Conservation (phyloP, 768 basidiomycete species). For the Leucocoprinus birnbaumii region DNA sequence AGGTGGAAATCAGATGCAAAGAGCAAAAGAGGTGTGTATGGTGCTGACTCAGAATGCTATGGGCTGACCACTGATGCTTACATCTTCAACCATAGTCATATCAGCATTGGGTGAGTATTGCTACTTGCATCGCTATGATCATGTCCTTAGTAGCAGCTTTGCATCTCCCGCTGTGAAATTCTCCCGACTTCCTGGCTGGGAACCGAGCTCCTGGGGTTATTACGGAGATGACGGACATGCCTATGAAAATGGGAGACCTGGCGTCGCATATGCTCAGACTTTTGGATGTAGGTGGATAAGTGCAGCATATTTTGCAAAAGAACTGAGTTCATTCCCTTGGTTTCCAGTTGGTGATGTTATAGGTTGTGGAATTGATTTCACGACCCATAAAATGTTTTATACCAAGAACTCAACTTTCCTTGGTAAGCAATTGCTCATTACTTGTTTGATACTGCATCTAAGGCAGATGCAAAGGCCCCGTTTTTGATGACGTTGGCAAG, state of each 20-base stretch:
- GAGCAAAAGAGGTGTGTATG: constrained; percentile 71
- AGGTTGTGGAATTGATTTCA: constrained; percentile 93
- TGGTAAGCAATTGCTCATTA: constrained; percentile 36
- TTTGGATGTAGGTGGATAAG: constrained; percentile 65
- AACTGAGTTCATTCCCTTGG: neutral
- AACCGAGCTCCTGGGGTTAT: constrained; percentile 86
- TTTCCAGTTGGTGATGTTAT: constrained; percentile 77
- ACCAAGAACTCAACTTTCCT: constrained; percentile 83
- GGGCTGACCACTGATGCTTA: constrained; percentile 16
- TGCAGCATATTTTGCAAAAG: neutral
- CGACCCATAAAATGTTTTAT: constrained; percentile 76
- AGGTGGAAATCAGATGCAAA: constrained; percentile 81
- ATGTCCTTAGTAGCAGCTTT: constrained; percentile 43
- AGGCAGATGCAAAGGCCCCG: constrained; percentile 42
- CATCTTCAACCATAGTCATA: constrained; percentile 44
- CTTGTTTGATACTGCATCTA: neutral
- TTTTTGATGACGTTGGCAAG: constrained; percentile 71
- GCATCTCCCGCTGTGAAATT: constrained; percentile 61
- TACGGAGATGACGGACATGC: constrained; percentile 87
- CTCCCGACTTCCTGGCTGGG: constrained; percentile 83
- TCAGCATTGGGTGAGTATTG: constrained; percentile 70
- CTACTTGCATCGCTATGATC: constrained; percentile 2
- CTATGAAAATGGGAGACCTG: constrained; percentile 72
- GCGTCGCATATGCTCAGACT: constrained; percentile 69
- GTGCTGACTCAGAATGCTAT: too few relatives aligned